Evolutionary conservation across 2,329 filamentous ascomycete genomes (phyloP).

Genomic region (Metarhizium brunneum): DNA sequence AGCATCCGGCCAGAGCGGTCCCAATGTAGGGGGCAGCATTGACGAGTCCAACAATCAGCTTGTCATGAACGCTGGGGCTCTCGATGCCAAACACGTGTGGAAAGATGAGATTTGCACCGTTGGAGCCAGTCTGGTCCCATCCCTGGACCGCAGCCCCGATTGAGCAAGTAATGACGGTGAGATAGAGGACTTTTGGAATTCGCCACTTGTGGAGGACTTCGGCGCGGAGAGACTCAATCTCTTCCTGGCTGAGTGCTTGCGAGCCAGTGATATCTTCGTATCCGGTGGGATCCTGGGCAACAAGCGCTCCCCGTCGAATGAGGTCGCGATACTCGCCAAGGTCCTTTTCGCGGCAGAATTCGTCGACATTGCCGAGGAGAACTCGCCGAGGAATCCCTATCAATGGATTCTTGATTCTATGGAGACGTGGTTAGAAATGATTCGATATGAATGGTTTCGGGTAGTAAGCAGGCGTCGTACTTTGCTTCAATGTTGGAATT

Average conservation of each 20-base stretch:
- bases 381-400: constrained; percentile 40
- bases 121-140: constrained; percentile 58
- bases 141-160: constrained; percentile 63
- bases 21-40: constrained; percentile 49
- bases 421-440: constrained; percentile 9
- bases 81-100: constrained; percentile 40
- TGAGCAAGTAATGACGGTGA: constrained; percentile 59
- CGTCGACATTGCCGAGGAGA: constrained; percentile 46
- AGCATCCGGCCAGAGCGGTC: constrained; percentile 45
- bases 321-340: constrained; percentile 48
- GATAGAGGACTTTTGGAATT: constrained; percentile 51
- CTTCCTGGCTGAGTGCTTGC: constrained; percentile 47
- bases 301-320: constrained; percentile 60
- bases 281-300: constrained; percentile 59
- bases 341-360: constrained; percentile 51
- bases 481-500: constrained; percentile 37
- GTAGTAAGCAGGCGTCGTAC: constrained; percentile 18
- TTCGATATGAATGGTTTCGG: neutral
- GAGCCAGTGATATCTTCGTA: constrained; percentile 51
- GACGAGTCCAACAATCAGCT: constrained; percentile 54
- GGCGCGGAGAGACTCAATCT: constrained; percentile 48
- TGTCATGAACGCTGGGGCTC: constrained; percentile 23
- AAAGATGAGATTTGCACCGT: constrained; percentile 55
- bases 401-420: constrained; percentile 37
- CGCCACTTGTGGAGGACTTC: constrained; percentile 62